Percentiles rank a stretch among this genome's conserved stretches.
Evolutionary conservation across 2,329 filamentous ascomycete species (phyloP).

Genomic region (Cercospora sp.): DNA sequence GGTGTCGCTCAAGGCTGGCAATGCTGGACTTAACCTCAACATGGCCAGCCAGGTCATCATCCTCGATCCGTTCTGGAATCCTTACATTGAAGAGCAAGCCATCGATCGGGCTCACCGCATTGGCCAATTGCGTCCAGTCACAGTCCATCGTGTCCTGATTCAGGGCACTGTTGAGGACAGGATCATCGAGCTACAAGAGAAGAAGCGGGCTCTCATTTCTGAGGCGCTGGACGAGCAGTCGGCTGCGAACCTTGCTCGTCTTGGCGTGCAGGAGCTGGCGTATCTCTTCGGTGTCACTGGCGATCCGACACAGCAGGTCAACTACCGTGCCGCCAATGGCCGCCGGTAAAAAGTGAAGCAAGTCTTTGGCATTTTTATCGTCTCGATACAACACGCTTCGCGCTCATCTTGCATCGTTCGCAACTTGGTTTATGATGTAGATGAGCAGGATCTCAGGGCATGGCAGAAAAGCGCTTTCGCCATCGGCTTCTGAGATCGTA

Average conservation of each 20-base stretch:
- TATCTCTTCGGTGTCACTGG: conserved; percentile 61
- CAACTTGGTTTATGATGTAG: neutral
- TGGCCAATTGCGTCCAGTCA: conserved; percentile 71
- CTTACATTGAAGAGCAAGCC: conserved; percentile 88
- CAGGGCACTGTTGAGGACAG: conserved; percentile 81
- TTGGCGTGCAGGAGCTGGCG: conserved; percentile 66
- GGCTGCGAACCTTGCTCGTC: conserved; percentile 63
- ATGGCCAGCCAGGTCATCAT: conserved; percentile 83
- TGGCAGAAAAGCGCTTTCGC: neutral
- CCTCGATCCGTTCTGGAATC: conserved; percentile 93
- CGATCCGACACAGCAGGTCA: conserved; percentile 28
- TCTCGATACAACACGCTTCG: neutral
- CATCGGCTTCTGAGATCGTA: neutral
- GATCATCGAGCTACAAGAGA: conserved; percentile 74
- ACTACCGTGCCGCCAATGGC: conserved; percentile 21
- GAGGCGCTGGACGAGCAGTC: conserved; percentile 76
- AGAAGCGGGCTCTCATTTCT: conserved; percentile 75
- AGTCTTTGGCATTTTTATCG: neutral
- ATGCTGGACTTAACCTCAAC: conserved; percentile 82
- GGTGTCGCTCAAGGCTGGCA: conserved; percentile 76
- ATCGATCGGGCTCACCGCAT: conserved; percentile 88
- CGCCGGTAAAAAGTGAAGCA: neutral
- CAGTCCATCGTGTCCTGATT: conserved; percentile 77
- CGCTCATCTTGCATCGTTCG: neutral
- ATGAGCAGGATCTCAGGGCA: neutral